phyloP scores from a whole-genome alignment of 768 basidiomycete genomes.

The Mycena filopes region DNA sequence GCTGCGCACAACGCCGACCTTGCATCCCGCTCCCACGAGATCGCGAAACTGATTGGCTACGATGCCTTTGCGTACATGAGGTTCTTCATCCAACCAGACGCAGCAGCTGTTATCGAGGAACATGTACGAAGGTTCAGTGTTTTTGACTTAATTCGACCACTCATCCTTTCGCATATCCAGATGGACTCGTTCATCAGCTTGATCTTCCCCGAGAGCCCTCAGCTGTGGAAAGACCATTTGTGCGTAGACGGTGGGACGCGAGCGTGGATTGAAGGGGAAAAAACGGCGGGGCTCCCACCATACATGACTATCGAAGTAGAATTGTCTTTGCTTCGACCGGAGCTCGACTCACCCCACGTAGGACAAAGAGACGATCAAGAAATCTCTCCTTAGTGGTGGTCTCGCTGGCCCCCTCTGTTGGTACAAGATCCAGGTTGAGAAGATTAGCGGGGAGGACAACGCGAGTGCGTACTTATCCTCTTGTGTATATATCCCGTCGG shows the following conservation, averaged over 20 bases:
- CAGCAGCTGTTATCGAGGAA: conserved; percentile 46
- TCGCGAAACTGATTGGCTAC: conserved; percentile 8
- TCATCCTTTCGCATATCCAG: conserved; percentile 34
- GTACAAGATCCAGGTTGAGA: conserved; percentile 45
- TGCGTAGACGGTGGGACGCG: conserved; percentile 48
- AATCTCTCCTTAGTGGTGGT: conserved; percentile 40
- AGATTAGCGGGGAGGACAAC: conserved; percentile 44
- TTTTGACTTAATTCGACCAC: neutral
- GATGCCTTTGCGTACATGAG: conserved; percentile 18
- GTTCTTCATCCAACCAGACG: conserved; percentile 39
- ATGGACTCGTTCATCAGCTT: conserved; percentile 52
- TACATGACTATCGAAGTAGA: conserved; percentile 46
- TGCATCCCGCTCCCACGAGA: conserved; percentile 26
- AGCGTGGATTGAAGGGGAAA: conserved; percentile 46
- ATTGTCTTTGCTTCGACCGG: neutral
- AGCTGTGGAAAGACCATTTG: conserved; percentile 48
- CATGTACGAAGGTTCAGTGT: too few relatives aligned
- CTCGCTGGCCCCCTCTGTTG: conserved; percentile 46
- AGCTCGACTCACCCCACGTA: conserved; percentile 19
- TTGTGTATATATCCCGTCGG: neutral
- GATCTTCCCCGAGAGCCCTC: conserved; percentile 46
- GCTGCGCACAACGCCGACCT: conserved; percentile 34
- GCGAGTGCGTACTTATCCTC: conserved; percentile 37
- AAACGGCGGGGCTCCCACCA: conserved; percentile 39
- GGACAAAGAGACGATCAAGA: conserved; percentile 39